Conservation (phyloP, 441 rosid species). For the Erysimum pusillum region DNA sequence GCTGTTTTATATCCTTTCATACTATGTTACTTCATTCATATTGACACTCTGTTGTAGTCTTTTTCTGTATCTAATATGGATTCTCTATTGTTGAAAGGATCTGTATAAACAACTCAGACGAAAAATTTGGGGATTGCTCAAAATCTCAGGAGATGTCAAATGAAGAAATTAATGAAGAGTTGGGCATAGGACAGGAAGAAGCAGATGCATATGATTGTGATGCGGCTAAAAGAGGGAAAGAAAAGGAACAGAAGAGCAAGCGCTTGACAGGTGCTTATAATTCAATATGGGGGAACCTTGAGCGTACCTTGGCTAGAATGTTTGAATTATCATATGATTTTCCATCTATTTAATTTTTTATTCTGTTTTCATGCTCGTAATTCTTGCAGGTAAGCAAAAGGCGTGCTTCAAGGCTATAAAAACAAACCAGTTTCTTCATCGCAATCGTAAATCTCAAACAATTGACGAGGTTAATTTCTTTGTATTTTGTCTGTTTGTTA, state of each 20-base stretch:
- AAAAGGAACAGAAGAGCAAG: constrained; percentile 60
- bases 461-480: constrained; percentile 84
- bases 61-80: constrained; percentile 29
- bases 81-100: constrained; percentile 60
- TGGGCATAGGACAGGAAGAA: constrained; percentile 89
- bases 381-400: constrained; percentile 62
- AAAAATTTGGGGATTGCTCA: constrained; percentile 80
- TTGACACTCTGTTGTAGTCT: constrained; percentile 22
- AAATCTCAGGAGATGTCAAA: constrained; percentile 91
- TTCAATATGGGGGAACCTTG: constrained; percentile 37
- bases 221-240: constrained; percentile 59
- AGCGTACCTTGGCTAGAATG: constrained; percentile 34
- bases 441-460: constrained; percentile 84
- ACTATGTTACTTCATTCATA: constrained; percentile 21
- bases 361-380: constrained; percentile 28
- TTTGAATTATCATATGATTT: constrained; percentile 21
- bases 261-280: constrained; percentile 57
- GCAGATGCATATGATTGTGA: constrained; percentile 76
- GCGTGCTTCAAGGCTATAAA: constrained; percentile 71
- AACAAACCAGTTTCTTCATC: constrained; percentile 85
- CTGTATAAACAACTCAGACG: constrained; percentile 81
- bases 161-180: constrained; percentile 89
- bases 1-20: constrained; percentile 18
- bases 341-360: constrained; percentile 30
- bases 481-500: constrained; percentile 32